A percentile compares a stretch with the other conserved stretches of the same genome.
phyloP scores from a whole-genome alignment of 208 protist species.

The Porcisia hertigi region DNA sequence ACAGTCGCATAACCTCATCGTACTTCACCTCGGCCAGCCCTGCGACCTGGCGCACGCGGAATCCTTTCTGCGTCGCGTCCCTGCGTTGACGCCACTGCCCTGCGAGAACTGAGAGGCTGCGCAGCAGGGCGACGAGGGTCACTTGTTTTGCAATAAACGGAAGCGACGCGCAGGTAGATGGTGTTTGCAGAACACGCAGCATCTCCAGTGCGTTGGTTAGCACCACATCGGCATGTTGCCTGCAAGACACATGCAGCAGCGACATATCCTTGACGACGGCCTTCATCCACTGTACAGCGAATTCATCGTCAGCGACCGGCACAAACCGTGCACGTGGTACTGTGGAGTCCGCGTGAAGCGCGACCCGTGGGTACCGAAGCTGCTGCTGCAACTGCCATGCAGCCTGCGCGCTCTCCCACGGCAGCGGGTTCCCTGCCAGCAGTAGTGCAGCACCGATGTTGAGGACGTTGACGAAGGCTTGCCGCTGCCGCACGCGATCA shows the following conservation, averaged over 20 bases:
- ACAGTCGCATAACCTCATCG: constrained; percentile 7
- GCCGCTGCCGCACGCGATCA: not conserved
- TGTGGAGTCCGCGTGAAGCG: not conserved
- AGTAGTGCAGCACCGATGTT: constrained; percentile 24
- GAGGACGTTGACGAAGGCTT: constrained; percentile 12
- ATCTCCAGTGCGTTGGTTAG: constrained; percentile 24
- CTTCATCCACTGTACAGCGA: constrained; percentile 18
- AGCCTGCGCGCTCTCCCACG: constrained; percentile 16
- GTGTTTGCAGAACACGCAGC: constrained; percentile 13
- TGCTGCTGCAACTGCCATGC: constrained; percentile 34
- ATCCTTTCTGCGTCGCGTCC: not conserved
- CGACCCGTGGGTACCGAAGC: not conserved
- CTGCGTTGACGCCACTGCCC: constrained; percentile 7
- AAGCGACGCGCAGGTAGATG: constrained; percentile 1
- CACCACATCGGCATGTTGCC: constrained; percentile 7
- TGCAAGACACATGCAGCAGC: not conserved
- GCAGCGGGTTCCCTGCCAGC: constrained; percentile 24
- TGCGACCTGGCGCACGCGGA: not conserved
- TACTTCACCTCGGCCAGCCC: not conserved
- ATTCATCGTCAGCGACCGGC: constrained; percentile 16
- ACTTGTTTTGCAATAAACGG: constrained; percentile 21
- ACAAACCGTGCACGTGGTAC: not conserved
- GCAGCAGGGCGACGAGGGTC: constrained; percentile 10
- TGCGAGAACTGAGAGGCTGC: constrained; percentile 13
- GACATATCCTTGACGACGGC: constrained; percentile 9